Evolutionary conservation across 441 rosid species (phyloP).

Genomic region (Euphorbia corollata): DNA sequence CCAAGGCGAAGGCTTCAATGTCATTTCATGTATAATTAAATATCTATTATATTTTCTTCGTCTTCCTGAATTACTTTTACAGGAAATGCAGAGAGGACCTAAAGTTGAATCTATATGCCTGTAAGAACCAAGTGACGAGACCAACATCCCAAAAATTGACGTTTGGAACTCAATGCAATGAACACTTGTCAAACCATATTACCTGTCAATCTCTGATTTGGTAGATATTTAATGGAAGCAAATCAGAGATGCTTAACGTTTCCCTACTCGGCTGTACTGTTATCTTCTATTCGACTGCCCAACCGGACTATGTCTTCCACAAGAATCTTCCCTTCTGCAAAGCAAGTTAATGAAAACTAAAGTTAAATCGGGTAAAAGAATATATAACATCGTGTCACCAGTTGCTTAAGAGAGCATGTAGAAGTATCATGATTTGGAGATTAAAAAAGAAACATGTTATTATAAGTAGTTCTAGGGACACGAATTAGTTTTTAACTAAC

Average conservation of each 20-base stretch:
- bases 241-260: neutral
- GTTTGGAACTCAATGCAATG: neutral
- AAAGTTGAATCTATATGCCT: neutral
- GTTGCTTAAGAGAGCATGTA: neutral
- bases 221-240: neutral
- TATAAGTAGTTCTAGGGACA: too few relatives aligned
- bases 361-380: slow-evolving; percentile 7
- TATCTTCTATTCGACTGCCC: slow-evolving; percentile 60
- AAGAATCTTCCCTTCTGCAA: slow-evolving; percentile 78
- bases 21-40: neutral
- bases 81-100: neutral
- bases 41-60: neutral
- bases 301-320: slow-evolving; percentile 81
- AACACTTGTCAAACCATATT: neutral
- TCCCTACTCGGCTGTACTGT: slow-evolving; percentile 35
- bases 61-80: neutral
- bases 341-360: neutral
- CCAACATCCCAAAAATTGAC: neutral
- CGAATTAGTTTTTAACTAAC: too few relatives aligned
- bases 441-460: neutral
- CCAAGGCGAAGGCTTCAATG: neutral
- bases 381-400: neutral
- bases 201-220: neutral
- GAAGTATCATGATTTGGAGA: neutral
- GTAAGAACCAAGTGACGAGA: neutral